These are phyloP conservation scores for Thelephora aurantiotincta DNA, from an alignment of 768 basidiomycete species.

Conservation along the genomic window DNA sequence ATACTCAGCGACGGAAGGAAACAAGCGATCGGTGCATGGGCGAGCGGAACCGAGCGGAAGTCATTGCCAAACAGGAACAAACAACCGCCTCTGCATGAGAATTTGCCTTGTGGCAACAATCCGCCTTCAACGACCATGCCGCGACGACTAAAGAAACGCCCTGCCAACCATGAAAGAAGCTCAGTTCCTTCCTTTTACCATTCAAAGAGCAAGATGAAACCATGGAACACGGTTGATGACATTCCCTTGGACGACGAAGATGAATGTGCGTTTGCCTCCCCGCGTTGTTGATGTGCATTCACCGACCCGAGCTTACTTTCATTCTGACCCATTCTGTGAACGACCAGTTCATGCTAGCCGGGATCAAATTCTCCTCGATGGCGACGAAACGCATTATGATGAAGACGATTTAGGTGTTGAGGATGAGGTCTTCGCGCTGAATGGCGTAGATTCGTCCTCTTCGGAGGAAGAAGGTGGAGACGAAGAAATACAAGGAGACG, in stretches of 20 bases:
- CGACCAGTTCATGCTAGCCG: conserved; percentile 52
- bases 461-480: conserved; percentile 23
- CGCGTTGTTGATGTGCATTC: neutral
- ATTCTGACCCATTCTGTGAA: neutral
- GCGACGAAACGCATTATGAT: conserved; percentile 22
- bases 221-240: conserved; percentile 56
- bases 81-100: too few species aligned
- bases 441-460: conserved; percentile 29
- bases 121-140: neutral
- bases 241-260: conserved; percentile 71
- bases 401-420: conserved; percentile 47
- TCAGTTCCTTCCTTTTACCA: conserved; percentile 28
- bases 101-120: too few species aligned
- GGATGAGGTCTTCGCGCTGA: conserved; percentile 72
- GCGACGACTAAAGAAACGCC: neutral
- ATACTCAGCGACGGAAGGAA: too few species aligned
- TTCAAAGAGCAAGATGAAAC: conserved; percentile 37
- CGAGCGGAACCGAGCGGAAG: too few species aligned
- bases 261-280: conserved; percentile 37
- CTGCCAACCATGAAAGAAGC: conserved; percentile 17
- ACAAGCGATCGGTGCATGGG: too few species aligned
- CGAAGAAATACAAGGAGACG: conserved; percentile 29
- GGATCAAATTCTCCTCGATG: conserved; percentile 69
- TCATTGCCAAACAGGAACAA: too few species aligned
- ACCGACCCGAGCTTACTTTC: neutral